Evolutionary conservation across 768 basidiomycete species (phyloP).

Genomic region (Hericium erinaceus): DNA sequence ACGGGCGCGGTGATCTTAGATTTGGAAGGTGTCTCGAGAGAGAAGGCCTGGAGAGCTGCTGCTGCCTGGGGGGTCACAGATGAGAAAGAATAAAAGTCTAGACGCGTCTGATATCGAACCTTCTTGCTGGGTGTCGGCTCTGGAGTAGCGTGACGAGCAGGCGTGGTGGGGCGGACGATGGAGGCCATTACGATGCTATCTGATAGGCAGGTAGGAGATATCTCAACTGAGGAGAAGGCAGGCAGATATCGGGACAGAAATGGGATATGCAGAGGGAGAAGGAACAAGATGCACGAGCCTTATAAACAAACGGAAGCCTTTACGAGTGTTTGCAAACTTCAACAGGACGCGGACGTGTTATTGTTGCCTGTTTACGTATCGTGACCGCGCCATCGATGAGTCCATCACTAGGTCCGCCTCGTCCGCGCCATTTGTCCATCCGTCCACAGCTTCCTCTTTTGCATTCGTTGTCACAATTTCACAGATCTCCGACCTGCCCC

Average conservation of each 20-base stretch:
- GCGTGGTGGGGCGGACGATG: slow-evolving; percentile 10
- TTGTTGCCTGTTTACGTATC: slow-evolving; percentile 19
- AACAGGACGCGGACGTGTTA: slow-evolving; percentile 26
- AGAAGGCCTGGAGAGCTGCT: slow-evolving; percentile 21
- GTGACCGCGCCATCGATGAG: background rate
- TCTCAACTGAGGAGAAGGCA: background rate
- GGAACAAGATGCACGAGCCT: background rate
- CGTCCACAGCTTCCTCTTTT: background rate
- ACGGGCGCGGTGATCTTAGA: slow-evolving; percentile 8
- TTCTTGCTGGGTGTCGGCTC: slow-evolving; percentile 30
- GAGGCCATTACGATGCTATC: slow-evolving; percentile 12
- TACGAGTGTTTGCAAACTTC: slow-evolving; percentile 23
- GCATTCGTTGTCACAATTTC: too few species aligned
- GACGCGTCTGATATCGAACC: slow-evolving; percentile 7
- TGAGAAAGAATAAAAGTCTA: background rate
- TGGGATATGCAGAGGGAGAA: background rate
- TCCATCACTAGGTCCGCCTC: too few species aligned
- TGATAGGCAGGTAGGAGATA: background rate
- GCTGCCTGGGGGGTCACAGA: slow-evolving; percentile 19
- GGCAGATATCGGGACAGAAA: background rate
- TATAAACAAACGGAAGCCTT: slow-evolving; percentile 8
- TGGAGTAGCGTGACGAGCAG: slow-evolving; percentile 15
- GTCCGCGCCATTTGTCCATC: too few species aligned
- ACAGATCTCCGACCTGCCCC: too few species aligned
- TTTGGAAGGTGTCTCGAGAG: slow-evolving; percentile 23